Evolutionary conservation across 257 asterid genomes (phyloP), one percentile per base, ranked within the genome.

Genomic region (Gardenia jasminoides): DNA sequence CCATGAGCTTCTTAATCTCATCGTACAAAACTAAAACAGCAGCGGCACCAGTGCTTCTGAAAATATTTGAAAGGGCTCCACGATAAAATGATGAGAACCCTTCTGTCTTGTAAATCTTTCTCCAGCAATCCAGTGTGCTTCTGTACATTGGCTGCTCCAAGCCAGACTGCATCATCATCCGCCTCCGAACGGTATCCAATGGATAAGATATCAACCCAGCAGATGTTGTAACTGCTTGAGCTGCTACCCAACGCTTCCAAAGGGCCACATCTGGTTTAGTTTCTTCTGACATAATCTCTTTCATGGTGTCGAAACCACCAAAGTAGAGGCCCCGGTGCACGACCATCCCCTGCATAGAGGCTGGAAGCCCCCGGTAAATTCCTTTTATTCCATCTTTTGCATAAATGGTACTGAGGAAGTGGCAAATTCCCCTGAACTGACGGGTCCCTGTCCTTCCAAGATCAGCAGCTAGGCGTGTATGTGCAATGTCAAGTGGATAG

Each of bases 121-220:
- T 82, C 99, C 99, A 95, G 74, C 98, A 95, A 72, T 93, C 94
- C 65, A 88, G 59, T 8, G 98, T 92, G 75, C 83, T 87, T 73
- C n/a, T 10, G 81, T 89, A 95, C 97, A 93, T 92, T 3, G 90
- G 92, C 52, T 70, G 61, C n/a, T 85, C 98, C 43, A 85, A 74
- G 15, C 99, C 99, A 7, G 99, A 92, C 67, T 95, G 98, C 99
- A 95, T 95, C 99, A 95, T 95, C 94, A 95, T 95, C 75, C 99
- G 90, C 88, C 99, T 89, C 80, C 98, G 70, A 36, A 95, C 99
- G 0, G 99, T 95, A 76, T 95, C 99, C 50, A 95, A 74, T 3
- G 99, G 99, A 76, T 95, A 95, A 7, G 99, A 95, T 59, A 93
- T 16, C 85, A 95, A 50, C 74, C 98, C 99, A 1, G 99, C 97